Base-by-base conservation (phyloP, 2,329 filamentous ascomycete genomes). In the Aspergillus sp. region DNA sequence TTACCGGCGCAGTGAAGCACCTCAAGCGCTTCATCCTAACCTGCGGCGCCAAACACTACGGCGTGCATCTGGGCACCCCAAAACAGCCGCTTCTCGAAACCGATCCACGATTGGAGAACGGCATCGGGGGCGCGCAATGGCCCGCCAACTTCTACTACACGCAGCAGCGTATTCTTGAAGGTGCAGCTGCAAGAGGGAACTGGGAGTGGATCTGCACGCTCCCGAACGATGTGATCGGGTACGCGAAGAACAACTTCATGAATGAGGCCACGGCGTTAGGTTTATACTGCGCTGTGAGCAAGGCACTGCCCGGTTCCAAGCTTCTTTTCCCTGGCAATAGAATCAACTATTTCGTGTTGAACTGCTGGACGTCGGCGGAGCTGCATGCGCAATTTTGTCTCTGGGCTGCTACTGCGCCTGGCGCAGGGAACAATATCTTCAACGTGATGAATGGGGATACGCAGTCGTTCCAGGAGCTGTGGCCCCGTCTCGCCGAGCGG, bases 61-160 rank as follows among this genome's bases (percentile, higher is more conserved):
- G 78, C 20, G 76, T 81, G 3, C 79, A 82, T 54, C 69, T 80
- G 2, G 77, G 79, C 8, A 67, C 65, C 9, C 62, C 68, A 13
- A 80, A 79, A 53, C 72, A 73, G 54, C 79, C 78, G 1, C 73
- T 81, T 68, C 58, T 70, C 10, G 78, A 82, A 59, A 65, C 69
- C 13, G 76, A 79, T 50, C 72, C 73, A 1, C 75, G 73, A 71
- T 64, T 79, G 3, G 70, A 71, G 8, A 44, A 41, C 8, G 16
- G 35, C 9, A 11, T 17, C 19, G 57, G 44, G 2, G 68, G 66
- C 2, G 47, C 47, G 3, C 64, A 68, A 11, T 69, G 72, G 47
- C 73, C 72, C 3, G 71, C 72, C 2, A 82, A 79, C 62, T 82
- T 81, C 60, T 82, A 82, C 61, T 80, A 80, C 59, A 60, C 67